A percentile compares a stretch with the other conserved stretches of the same genome.
Conservation (phyloP, 2,329 filamentous ascomycete species). For the Massarina eburnea region DNA sequence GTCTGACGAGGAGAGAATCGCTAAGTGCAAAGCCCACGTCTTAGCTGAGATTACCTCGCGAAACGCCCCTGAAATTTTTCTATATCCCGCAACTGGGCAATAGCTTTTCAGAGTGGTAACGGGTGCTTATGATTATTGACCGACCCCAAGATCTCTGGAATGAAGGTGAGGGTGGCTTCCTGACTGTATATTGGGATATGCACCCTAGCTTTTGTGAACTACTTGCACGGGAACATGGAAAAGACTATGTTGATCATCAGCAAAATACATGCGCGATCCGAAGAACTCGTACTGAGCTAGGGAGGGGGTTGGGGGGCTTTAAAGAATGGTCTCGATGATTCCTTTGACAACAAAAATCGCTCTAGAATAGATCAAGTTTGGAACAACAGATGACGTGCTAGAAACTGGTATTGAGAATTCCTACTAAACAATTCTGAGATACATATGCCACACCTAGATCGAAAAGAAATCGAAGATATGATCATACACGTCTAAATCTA, state of each 20-base stretch:
- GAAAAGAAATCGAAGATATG: too few relatives aligned
- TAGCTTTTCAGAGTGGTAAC: constrained; percentile 6
- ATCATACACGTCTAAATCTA: too few relatives aligned
- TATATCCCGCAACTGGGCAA: constrained; percentile 6
- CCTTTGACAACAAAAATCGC: background rate
- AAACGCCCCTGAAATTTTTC: constrained; percentile 5
- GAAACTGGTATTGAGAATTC: too few relatives aligned
- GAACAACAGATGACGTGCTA: too few relatives aligned
- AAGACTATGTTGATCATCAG: constrained; percentile 2
- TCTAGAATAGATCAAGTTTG: too few relatives aligned
- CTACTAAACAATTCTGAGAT: too few relatives aligned
- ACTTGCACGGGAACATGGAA: constrained; percentile 1
- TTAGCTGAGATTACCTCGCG: constrained; percentile 11
- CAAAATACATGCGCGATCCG: constrained; percentile 5
- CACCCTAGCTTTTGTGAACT: constrained; percentile 2
- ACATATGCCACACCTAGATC: too few relatives aligned
- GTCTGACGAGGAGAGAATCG: constrained; percentile 9
- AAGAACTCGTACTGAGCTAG: constrained; percentile 10
- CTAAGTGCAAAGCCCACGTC: constrained; percentile 11
- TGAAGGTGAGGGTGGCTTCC: constrained; percentile 10
- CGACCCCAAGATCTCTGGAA: constrained; percentile 10
- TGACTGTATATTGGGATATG: constrained; percentile 14
- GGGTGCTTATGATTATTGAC: constrained; percentile 11
- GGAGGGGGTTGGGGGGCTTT: constrained; percentile 5
- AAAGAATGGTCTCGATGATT: constrained; percentile 7